phyloP scores from a whole-genome alignment of 768 basidiomycete species.

The Sistotremastrum niveocremeum region DNA sequence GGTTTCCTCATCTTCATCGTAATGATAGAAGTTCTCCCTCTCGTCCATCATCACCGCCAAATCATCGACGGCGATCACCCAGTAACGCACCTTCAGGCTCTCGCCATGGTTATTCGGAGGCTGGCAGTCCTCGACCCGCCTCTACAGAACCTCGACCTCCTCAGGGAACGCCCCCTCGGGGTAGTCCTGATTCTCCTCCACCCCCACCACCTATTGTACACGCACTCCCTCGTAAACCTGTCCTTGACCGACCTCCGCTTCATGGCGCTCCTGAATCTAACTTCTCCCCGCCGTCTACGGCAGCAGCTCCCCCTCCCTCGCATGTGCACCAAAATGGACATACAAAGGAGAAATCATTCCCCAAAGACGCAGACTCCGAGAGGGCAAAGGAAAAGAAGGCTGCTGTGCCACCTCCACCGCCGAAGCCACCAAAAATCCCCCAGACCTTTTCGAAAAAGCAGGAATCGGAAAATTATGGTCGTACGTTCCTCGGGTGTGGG shows the following conservation, averaged over 20 bases:
- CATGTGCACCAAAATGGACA: constrained; percentile 32
- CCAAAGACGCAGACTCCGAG: constrained; percentile 17
- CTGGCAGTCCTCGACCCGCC: background rate
- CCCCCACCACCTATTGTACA: constrained; percentile 9
- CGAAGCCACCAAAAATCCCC: constrained; percentile 26
- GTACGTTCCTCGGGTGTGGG: constrained; percentile 56
- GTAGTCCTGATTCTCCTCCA: constrained; percentile 10
- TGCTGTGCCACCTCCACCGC: constrained; percentile 5
- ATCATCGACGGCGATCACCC: constrained; percentile 4
- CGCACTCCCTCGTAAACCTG: constrained; percentile 4
- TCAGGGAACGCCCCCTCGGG: constrained; percentile 2
- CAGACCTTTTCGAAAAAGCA: constrained; percentile 44
- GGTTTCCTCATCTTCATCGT: no score
- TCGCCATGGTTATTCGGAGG: background rate
- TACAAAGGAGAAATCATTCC: constrained; percentile 33
- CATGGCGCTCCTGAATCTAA: constrained; percentile 14
- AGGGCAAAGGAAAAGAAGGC: constrained; percentile 16
- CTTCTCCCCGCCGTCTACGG: constrained; percentile 22
- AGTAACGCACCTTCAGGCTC: constrained; percentile 3
- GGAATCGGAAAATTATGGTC: constrained; percentile 56
- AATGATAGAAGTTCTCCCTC: background rate
- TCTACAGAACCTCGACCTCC: background rate
- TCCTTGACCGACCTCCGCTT: constrained; percentile 10
- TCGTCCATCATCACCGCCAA: constrained; percentile 2
- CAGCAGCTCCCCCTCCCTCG: constrained; percentile 26